Conservation (phyloP, 306 rosid genomes). For the Cucurbita pepo region DNA sequence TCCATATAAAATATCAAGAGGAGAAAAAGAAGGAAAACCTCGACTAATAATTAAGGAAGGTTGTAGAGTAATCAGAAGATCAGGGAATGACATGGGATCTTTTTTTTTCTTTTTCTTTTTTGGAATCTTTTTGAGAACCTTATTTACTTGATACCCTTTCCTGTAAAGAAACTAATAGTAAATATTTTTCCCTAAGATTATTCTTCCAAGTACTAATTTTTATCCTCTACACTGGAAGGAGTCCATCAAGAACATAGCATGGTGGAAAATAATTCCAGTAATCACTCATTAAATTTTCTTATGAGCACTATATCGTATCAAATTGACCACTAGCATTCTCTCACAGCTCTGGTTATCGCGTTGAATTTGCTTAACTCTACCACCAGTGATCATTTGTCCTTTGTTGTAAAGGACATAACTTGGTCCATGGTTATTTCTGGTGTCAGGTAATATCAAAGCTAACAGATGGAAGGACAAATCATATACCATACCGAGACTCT, state of each 20-base stretch:
- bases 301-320: neutral
- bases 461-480: conserved; percentile 79
- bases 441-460: conserved; percentile 86
- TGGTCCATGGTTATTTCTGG: conserved; percentile 14
- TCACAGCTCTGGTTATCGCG: neutral
- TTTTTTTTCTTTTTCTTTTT: neutral
- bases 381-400: neutral
- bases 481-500: conserved; percentile 92
- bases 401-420: neutral
- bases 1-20: neutral
- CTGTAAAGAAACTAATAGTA: neutral
- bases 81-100: neutral
- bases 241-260: neutral
- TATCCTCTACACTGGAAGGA: neutral
- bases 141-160: neutral
- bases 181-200: neutral
- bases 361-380: neutral
- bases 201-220: neutral
- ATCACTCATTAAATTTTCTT: neutral
- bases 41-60: neutral
- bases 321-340: neutral
- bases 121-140: neutral
- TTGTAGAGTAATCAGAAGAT: neutral
- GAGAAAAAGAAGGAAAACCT: neutral
- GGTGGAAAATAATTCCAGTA: neutral